Percentiles rank a stretch among this genome's conserved stretches.
Conservation (phyloP, 176 grass and related monocot genomes). For the Eleusine indica region DNA sequence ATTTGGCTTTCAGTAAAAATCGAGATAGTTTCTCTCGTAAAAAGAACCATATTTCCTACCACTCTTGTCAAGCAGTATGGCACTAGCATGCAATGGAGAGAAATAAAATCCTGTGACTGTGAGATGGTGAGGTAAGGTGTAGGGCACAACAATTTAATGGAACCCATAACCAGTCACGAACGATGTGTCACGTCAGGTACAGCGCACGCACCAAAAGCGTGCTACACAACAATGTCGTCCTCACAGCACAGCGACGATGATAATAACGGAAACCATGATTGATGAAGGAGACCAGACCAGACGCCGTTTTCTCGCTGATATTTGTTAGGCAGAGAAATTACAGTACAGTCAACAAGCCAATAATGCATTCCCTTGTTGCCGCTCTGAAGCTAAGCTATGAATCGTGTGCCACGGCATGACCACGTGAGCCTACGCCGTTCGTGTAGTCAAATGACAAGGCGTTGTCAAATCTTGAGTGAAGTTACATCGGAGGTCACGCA, state of each 20-base stretch:
- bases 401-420: conserved; percentile 20
- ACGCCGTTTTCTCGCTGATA: conserved; percentile 12
- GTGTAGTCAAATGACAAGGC: neutral
- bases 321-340: neutral
- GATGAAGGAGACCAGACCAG: neutral
- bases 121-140: neutral
- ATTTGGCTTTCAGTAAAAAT: too few relatives aligned
- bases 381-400: neutral
- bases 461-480: neutral
- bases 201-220: conserved; percentile 16
- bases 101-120: neutral
- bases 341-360: neutral
- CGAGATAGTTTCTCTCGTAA: too few relatives aligned
- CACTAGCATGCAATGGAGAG: neutral
- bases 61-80: neutral
- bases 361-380: neutral
- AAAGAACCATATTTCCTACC: too few relatives aligned
- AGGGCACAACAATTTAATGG: conserved; percentile 15
- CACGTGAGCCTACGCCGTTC: conserved; percentile 10
- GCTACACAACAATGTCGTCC: conserved; percentile 7
- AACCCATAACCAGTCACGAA: conserved; percentile 2
- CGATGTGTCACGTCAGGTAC: conserved; percentile 12
- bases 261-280: conserved; percentile 32
- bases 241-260: conserved; percentile 5
- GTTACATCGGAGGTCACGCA: neutral